These are phyloP conservation scores for Myxozyma lipomycoides DNA, from an alignment of 805 yeast genomes.

Conservation along the genomic window DNA sequence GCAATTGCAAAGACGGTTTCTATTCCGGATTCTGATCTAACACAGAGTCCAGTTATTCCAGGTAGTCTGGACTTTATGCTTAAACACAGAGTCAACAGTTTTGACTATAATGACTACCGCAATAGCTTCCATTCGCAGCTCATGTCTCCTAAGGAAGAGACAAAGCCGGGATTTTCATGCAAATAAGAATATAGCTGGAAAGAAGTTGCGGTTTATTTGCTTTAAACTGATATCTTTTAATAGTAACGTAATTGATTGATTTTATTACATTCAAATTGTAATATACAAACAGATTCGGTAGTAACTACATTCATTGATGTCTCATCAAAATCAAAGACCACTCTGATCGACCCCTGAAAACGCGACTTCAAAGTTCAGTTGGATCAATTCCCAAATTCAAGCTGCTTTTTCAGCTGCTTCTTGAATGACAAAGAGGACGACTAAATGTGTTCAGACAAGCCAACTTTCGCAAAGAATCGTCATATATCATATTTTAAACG, in stretches of 20 bases:
- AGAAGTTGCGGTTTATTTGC: too few relatives aligned
- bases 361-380: too few relatives aligned
- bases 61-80: not conserved
- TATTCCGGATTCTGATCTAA: not conserved
- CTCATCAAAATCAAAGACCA: too few relatives aligned
- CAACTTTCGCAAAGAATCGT: conserved; percentile 7
- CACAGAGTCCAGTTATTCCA: not conserved
- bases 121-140: conserved; percentile 22
- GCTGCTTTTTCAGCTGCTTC: too few relatives aligned
- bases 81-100: conserved; percentile 7
- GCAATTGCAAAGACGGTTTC: not conserved
- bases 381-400: too few relatives aligned
- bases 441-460: not conserved
- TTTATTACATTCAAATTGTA: too few relatives aligned
- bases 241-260: too few relatives aligned
- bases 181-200: conserved; percentile 1
- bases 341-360: too few relatives aligned
- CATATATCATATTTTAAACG: conserved; percentile 44
- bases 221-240: not conserved
- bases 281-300: too few relatives aligned
- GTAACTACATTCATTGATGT: too few relatives aligned
- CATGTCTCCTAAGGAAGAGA: conserved; percentile 25
- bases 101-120: conserved; percentile 24
- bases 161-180: conserved; percentile 22
- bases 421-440: not conserved